These are phyloP conservation scores for Auriscalpium orientale DNA, from an alignment of 768 basidiomycete species.

Conservation along the genomic window DNA sequence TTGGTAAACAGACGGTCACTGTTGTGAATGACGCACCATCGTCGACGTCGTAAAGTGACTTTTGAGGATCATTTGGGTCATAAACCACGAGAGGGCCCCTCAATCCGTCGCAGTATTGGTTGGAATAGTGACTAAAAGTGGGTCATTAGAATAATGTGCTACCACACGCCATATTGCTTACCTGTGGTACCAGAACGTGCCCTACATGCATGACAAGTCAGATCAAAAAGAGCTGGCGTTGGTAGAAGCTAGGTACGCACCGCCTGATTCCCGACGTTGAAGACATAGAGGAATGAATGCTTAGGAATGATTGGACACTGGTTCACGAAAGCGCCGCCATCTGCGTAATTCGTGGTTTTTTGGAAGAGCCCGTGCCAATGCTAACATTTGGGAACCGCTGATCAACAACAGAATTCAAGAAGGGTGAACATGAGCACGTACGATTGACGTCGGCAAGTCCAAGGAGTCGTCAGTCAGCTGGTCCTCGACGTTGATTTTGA, in stretches of 20 bases:
- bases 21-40: constrained; percentile 27
- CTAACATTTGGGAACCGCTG: not conserved
- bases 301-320: constrained; percentile 28
- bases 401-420: too few relatives aligned
- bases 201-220: not conserved
- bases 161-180: too few relatives aligned
- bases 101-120: constrained; percentile 51
- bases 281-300: constrained; percentile 32
- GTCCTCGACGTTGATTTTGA: not conserved
- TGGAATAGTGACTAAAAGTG: constrained; percentile 37
- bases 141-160: too few relatives aligned
- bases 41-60: constrained; percentile 36
- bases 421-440: not conserved
- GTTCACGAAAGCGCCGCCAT: constrained; percentile 39
- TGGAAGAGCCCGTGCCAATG: constrained; percentile 37
- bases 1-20: not conserved
- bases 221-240: not conserved
- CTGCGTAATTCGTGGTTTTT: constrained; percentile 29
- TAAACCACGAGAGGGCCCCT: constrained; percentile 39
- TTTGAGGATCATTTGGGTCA: constrained; percentile 30
- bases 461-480: not conserved
- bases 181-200: constrained; percentile 32
- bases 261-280: constrained; percentile 20
- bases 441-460: not conserved
- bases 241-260: not conserved